Percentiles rank a stretch among this genome's conserved stretches.
Evolutionary conservation across 441 rosid genomes (phyloP).

Genomic region (Erysimum pusillum): DNA sequence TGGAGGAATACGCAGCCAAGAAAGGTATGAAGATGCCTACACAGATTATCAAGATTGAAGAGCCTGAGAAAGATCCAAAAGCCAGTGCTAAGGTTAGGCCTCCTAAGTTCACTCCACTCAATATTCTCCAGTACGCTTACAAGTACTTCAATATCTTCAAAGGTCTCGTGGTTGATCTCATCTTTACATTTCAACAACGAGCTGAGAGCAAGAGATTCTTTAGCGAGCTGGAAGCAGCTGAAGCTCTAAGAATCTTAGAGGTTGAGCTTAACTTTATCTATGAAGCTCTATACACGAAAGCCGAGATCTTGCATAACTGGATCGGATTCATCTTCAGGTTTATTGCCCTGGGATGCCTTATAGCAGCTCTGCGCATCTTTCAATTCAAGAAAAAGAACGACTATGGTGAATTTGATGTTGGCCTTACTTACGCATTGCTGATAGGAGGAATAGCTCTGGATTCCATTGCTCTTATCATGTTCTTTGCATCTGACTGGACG

Average conservation of each 20-base stretch:
- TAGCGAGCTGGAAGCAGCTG: slow-evolving; percentile 8
- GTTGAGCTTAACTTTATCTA: slow-evolving; percentile 71
- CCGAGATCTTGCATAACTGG: slow-evolving; percentile 45
- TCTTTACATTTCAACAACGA: slow-evolving; percentile 48
- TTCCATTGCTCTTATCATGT: slow-evolving; percentile 49
- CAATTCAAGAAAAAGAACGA: slow-evolving; percentile 30
- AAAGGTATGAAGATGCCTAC: slow-evolving; percentile 50
- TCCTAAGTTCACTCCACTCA: neutral
- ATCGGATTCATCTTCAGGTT: slow-evolving; percentile 48
- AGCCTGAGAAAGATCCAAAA: slow-evolving; percentile 49
- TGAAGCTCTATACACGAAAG: slow-evolving; percentile 62
- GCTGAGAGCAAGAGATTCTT: slow-evolving; percentile 57
- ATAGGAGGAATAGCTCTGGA: slow-evolving; percentile 58
- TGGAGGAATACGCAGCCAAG: slow-evolving; percentile 59
- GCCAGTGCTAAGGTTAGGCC: neutral
- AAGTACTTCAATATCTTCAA: slow-evolving; percentile 53
- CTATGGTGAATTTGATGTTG: slow-evolving; percentile 43
- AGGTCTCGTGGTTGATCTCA: slow-evolving; percentile 57
- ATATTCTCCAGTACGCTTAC: slow-evolving; percentile 50
- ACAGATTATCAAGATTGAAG: slow-evolving; percentile 49
- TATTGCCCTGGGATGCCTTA: slow-evolving; percentile 42
- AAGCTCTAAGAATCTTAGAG: slow-evolving; percentile 59
- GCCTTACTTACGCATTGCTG: slow-evolving; percentile 60
- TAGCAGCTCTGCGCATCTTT: slow-evolving; percentile 48
- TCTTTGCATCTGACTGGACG: slow-evolving; percentile 61